Evolutionary conservation across 352 stramenopile genomes (phyloP).

Genomic region (Pythium apleroticum): DNA sequence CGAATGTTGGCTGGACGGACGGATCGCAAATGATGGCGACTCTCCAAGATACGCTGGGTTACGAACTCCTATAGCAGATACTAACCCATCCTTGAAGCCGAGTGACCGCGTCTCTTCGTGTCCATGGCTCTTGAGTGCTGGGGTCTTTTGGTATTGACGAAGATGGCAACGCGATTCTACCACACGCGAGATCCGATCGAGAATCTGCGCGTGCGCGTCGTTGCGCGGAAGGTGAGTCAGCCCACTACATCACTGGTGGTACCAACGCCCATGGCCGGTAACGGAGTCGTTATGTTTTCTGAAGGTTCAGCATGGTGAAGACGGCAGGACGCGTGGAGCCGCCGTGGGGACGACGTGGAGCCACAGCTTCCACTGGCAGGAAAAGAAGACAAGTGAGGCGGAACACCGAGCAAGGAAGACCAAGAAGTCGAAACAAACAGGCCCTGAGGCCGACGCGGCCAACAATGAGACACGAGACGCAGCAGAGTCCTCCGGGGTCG

Average conservation of each 20-base stretch:
- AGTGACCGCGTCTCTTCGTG: constrained; percentile 1
- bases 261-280: background rate
- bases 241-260: background rate
- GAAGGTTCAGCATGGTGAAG: background rate
- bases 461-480: background rate
- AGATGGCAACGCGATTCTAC: constrained; percentile 49
- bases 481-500: constrained; percentile 8
- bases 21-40: constrained; percentile 6
- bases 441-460: background rate
- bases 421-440: constrained; percentile 1
- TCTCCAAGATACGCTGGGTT: constrained; percentile 16
- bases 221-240: constrained; percentile 53
- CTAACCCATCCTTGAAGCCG: too few relatives aligned
- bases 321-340: background rate
- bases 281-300: background rate
- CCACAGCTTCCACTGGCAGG: constrained; percentile 59
- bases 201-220: constrained; percentile 57
- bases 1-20: background rate
- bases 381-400: constrained; percentile 21
- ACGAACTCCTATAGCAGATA: constrained; percentile 5
- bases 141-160: too few relatives aligned
- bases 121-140: too few relatives aligned
- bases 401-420: background rate
- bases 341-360: constrained; percentile 37
- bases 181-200: constrained; percentile 76